These are phyloP conservation scores for Dipteronia sinensis DNA, from an alignment of 345 rosid species.

Conservation along the genomic window DNA sequence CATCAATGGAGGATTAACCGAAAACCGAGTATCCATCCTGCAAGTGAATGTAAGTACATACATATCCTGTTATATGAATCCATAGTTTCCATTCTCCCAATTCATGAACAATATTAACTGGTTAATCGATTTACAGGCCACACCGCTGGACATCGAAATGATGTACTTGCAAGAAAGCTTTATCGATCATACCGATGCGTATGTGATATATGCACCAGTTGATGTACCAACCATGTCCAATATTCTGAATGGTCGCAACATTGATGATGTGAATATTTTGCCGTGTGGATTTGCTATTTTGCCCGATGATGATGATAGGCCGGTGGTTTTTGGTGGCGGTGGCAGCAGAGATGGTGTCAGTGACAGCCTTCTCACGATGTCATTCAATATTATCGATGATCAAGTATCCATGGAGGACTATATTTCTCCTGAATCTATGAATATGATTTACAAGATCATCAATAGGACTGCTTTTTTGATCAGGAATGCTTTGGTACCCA, in stretches of 20 bases:
- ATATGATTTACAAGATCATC: slow-evolving; percentile 13
- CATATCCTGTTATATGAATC: neutral
- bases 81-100: neutral
- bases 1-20: slow-evolving; percentile 25
- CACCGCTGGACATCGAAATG: slow-evolving; percentile 4
- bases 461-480: slow-evolving; percentile 17
- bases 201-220: slow-evolving; percentile 44
- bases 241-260: slow-evolving; percentile 35
- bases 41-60: slow-evolving; percentile 35
- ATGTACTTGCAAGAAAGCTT: slow-evolving; percentile 46
- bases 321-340: neutral
- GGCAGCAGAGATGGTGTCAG: neutral
- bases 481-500: slow-evolving; percentile 8
- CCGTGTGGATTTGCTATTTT: slow-evolving; percentile 51
- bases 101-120: neutral
- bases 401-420: neutral
- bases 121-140: slow-evolving; percentile 21
- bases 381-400: slow-evolving; percentile 40
- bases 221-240: slow-evolving; percentile 23
- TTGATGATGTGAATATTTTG: slow-evolving; percentile 26
- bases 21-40: slow-evolving; percentile 32
- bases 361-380: slow-evolving; percentile 40
- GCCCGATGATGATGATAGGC: slow-evolving; percentile 24
- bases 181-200: slow-evolving; percentile 27
- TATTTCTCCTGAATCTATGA: slow-evolving; percentile 20